Evolutionary conservation across 73 alveolate genomes (phyloP).

Genomic region (Chromera velia): DNA sequence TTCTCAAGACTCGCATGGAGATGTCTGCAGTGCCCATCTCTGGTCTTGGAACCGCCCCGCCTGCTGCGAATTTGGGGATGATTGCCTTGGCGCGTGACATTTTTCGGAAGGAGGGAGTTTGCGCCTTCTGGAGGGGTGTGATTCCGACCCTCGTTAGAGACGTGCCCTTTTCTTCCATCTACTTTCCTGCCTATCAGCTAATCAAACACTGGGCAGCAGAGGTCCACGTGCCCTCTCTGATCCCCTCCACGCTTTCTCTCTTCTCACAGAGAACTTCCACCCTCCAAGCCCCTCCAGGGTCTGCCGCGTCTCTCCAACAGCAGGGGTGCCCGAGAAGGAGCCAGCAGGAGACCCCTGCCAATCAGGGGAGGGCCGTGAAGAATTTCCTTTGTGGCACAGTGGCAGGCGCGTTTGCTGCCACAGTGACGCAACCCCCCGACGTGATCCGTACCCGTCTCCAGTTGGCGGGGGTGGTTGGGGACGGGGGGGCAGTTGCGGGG

Average conservation of each 20-base stretch:
- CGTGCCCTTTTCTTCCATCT: not conserved
- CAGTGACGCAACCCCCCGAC: not conserved
- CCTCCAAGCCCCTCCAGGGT: too few relatives aligned
- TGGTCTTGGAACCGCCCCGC: not conserved
- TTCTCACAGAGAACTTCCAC: too few relatives aligned
- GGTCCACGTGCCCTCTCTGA: too few relatives aligned
- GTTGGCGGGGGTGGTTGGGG: not conserved
- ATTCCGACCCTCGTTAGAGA: not conserved
- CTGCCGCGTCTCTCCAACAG: not conserved
- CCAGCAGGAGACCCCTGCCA: not conserved
- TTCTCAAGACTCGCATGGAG: not conserved
- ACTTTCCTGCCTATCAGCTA: not conserved
- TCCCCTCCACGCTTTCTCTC: too few relatives aligned
- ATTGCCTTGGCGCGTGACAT: not conserved
- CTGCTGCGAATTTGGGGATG: too few relatives aligned
- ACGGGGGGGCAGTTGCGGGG: not conserved
- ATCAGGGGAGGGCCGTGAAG: not conserved
- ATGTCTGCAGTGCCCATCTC: too few relatives aligned
- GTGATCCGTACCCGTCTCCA: not conserved
- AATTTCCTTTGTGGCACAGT: not conserved
- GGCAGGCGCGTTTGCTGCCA: not conserved
- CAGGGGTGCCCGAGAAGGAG: not conserved
- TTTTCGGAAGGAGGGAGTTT: not conserved
- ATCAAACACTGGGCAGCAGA: not conserved
- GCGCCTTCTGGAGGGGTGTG: not conserved